phyloP scores from a whole-genome alignment of 306 rosid species.

The Nissolia schottii region DNA sequence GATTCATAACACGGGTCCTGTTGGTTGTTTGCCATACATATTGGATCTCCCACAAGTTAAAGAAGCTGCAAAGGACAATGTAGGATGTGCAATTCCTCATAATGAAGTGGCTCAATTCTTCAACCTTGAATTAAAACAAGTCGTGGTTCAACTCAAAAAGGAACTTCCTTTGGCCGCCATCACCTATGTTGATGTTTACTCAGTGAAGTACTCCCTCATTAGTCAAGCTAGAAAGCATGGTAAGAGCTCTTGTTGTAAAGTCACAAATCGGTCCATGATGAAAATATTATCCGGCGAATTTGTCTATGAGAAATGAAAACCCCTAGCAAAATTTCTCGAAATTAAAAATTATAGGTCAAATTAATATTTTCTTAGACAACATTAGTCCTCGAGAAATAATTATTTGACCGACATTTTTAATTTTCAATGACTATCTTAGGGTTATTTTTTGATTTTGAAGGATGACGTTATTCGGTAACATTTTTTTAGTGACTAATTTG shows the following conservation, averaged over 20 bases:
- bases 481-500: too few species aligned
- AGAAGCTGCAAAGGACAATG: slow-evolving; percentile 29
- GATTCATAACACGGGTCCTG: slow-evolving; percentile 50
- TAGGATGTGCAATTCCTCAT: slow-evolving; percentile 54
- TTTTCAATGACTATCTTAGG: too few species aligned
- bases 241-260: too few species aligned
- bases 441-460: too few species aligned
- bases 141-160: slow-evolving; percentile 40
- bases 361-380: too few species aligned
- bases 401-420: too few species aligned
- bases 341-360: too few species aligned
- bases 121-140: slow-evolving; percentile 37
- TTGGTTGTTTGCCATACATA: slow-evolving; percentile 51
- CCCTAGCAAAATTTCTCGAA: too few species aligned
- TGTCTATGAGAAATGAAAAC: background rate
- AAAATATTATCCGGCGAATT: too few species aligned
- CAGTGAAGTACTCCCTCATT: slow-evolving; percentile 62
- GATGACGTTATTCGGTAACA: too few species aligned
- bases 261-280: too few species aligned
- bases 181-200: slow-evolving; percentile 75
- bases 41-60: slow-evolving; percentile 27
- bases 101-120: slow-evolving; percentile 65
- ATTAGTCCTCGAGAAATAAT: too few species aligned
- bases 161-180: slow-evolving; percentile 63
- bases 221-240: slow-evolving; percentile 52